Percentiles rank a stretch among this genome's conserved stretches.
phyloP scores from a whole-genome alignment of 2,329 filamentous ascomycete genomes.

The Aspergillus pseudonomiae region DNA sequence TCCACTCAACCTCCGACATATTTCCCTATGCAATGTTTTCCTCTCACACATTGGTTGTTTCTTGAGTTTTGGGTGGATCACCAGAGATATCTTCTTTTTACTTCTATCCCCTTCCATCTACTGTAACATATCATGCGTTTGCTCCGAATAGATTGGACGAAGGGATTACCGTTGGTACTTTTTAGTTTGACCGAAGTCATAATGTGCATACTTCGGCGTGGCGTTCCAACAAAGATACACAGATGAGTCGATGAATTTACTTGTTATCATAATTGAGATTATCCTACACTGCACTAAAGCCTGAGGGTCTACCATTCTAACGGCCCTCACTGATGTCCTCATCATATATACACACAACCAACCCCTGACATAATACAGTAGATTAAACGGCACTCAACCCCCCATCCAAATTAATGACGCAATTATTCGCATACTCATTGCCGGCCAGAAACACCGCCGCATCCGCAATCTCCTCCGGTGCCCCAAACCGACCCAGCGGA shows the following conservation, averaged over 20 bases:
- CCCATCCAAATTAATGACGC: slow-evolving; percentile 82
- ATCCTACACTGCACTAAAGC: neutral
- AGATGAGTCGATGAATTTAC: neutral
- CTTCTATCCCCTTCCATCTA: slow-evolving; percentile 8
- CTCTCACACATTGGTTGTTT: neutral
- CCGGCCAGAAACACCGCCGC: slow-evolving; percentile 75
- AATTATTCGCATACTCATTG: slow-evolving; percentile 85
- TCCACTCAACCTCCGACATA: neutral
- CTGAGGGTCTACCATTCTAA: neutral
- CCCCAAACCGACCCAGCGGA: slow-evolving; percentile 68
- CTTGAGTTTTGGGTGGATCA: neutral
- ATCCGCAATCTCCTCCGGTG: slow-evolving; percentile 74
- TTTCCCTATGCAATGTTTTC: neutral
- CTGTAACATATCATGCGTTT: slow-evolving; percentile 23
- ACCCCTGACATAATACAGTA: neutral
- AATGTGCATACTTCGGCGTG: slow-evolving; percentile 1
- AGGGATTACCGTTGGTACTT: neutral
- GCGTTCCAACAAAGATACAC: neutral
- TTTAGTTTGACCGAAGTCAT: neutral
- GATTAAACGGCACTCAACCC: slow-evolving; percentile 70
- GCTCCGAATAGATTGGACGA: slow-evolving; percentile 12
- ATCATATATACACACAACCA: neutral
- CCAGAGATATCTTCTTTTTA: slow-evolving; percentile 5
- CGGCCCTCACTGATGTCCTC: neutral
- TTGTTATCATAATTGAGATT: neutral